Evolutionary conservation across 2,329 filamentous ascomycete genomes (phyloP), one percentile per base, ranked within the genome.

Genomic region (Saccharata proteae): DNA sequence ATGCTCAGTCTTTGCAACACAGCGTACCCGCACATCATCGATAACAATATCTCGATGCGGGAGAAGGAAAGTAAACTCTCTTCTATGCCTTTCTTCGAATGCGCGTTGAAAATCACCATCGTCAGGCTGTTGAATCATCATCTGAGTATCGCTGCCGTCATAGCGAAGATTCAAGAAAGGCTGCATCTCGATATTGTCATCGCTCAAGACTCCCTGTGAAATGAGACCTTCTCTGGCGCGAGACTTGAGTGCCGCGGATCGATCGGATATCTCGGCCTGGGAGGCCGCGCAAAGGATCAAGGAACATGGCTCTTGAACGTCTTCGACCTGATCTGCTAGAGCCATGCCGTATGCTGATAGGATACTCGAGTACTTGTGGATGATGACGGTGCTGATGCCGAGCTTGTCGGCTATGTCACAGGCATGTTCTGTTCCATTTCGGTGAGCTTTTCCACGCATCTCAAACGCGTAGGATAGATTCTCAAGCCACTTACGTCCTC

Each of bases 171-270:
- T 62, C 11, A 64, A 43, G 36, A 58, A 64, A 4, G 45, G 42
- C 22, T 61, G 49, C 22, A 44, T 43, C 3, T 30, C 32, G 17
- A 47, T 39, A 5, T 34, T 29, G 6, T 38, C 31, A 1, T 26
- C 29, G 0, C 34, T n/a, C n/a, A n/a, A 18, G 8, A 86, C 85
- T 0, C 80, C 80, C 51, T 86, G 80, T 2, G 74, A 72, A 13
- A 58, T 56, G 3, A 88, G 59, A 1, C 71, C 65, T 15, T 62
- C 54, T 3, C 64, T 21, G 3, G 32, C 30, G 10, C 30, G 16
- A 6, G 16, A 9, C 15, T 34, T 34, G 16, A 34, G 22, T 16
- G 19, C 16, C 11, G 20, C 32, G 3, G 30, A 34, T n/a, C n/a
- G n/a, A n/a, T n/a, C n/a, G n/a, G n/a, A n/a, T n/a, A 85, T 17